Conservation (phyloP, 768 basidiomycete species). For the Nidularia sp. region DNA sequence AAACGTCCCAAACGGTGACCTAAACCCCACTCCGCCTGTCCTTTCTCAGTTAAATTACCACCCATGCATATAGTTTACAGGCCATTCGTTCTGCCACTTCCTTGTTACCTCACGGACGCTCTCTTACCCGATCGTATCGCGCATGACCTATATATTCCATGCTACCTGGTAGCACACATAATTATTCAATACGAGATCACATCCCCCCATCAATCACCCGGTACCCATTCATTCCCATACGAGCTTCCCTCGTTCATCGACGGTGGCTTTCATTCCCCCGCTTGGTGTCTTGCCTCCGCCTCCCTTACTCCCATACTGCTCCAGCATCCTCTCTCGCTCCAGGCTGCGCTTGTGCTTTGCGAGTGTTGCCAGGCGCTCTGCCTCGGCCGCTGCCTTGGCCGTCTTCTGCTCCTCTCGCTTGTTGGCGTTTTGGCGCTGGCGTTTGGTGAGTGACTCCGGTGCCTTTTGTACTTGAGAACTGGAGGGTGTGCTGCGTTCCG, state of each 20-base stretch:
- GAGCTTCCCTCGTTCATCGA: conserved; percentile 52
- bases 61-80: too few species aligned
- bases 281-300: conserved; percentile 29
- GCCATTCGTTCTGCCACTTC: too few species aligned
- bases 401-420: conserved; percentile 56
- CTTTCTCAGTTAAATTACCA: too few species aligned
- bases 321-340: conserved; percentile 50
- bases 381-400: conserved; percentile 52
- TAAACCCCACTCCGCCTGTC: too few species aligned
- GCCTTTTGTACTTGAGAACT: conserved; percentile 18
- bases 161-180: too few species aligned
- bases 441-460: conserved; percentile 54
- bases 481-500: conserved; percentile 6
- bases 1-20: too few species aligned
- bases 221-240: conserved; percentile 45
- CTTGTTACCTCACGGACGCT: too few species aligned
- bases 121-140: too few species aligned
- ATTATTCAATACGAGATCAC: too few species aligned
- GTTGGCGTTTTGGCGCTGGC: conserved; percentile 65
- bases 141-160: too few species aligned
- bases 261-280: conserved; percentile 61
- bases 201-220: too few species aligned
- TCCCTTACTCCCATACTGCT: conserved; percentile 30
- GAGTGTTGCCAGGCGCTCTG: conserved; percentile 42
- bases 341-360: conserved; percentile 58